Percentiles rank a stretch among this genome's conserved stretches.
Evolutionary conservation across 2,329 filamentous ascomycete species (phyloP).

Genomic region (Aspergillus piperis): DNA sequence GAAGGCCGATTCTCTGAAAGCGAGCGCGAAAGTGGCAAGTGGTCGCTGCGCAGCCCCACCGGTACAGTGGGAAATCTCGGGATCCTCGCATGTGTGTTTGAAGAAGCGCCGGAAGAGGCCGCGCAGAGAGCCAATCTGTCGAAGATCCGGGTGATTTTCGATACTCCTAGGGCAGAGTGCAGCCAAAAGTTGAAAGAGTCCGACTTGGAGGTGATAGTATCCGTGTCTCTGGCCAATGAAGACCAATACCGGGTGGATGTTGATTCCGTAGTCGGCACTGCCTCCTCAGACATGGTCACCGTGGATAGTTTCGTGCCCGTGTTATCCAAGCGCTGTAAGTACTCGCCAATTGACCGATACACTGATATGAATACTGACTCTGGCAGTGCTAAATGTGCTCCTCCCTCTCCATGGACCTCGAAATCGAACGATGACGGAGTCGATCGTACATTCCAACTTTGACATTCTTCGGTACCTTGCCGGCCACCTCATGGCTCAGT

Average conservation of each 20-base stretch:
- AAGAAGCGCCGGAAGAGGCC: constrained; percentile 43
- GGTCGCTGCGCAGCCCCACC: constrained; percentile 73
- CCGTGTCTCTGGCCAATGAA: constrained; percentile 68
- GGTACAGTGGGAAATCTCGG: constrained; percentile 59
- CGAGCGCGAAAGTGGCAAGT: constrained; percentile 79
- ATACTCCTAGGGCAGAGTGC: constrained; percentile 33
- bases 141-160: constrained; percentile 40
- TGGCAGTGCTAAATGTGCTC: constrained; percentile 69
- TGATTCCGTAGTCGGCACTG: constrained; percentile 67
- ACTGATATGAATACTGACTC: constrained; percentile 10
- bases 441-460: constrained; percentile 74
- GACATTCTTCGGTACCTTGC: constrained; percentile 73
- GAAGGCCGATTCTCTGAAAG: constrained; percentile 80
- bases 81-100: constrained; percentile 51
- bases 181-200: constrained; percentile 33
- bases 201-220: constrained; percentile 57
- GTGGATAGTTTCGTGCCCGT: constrained; percentile 72
- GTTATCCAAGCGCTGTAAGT: constrained; percentile 71
- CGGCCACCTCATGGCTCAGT: constrained; percentile 63
- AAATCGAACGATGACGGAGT: constrained; percentile 52
- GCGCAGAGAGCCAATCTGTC: constrained; percentile 53
- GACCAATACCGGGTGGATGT: constrained; percentile 59
- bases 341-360: constrained; percentile 6
- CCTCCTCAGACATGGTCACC: constrained; percentile 73
- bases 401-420: constrained; percentile 67